Evolutionary conservation across 257 asterid genomes (phyloP), one percentile per base, ranked within the genome.

Genomic region (Fraxinus cuspidata): DNA sequence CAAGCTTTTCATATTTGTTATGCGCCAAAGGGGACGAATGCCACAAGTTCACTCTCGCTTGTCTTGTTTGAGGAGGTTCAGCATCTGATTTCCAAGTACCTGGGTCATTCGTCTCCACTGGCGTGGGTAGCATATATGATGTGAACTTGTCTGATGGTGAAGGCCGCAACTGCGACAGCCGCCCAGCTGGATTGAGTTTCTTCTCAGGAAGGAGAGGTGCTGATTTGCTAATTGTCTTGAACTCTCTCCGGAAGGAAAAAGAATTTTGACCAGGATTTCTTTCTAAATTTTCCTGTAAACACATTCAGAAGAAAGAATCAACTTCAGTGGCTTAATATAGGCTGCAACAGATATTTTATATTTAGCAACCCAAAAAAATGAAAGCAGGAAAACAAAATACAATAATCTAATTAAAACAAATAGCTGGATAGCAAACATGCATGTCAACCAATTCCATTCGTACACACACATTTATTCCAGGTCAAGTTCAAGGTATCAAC

Each of bases 81-180:
- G 73, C 68, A 53, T 78, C 79, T 64, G 84, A 71, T 74, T 83
- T 93, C 72, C 81, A 85, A 65, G 91, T 85, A 81, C 66, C 71
- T 60, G 89, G 85, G 82, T 77, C 84, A 83, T 86, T 89, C 74
- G 89, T 78, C 87, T 91, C 96, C 47, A 81, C 87, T 38, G 98
- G 99, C 15, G 97, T 93, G 75, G 99, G 99, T 47, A 96, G 86
- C 70, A 85, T 97, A 75, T 93, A 96, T 38, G 98, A 88, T 73
- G 84, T 74, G 82, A 87, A 85, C 86, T 84, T 96, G 74, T 87
- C 88, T n/a, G 98, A 86, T 72, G 91, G 87, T 15, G 93, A 92
- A 40, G 85, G 88, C 79, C 90, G 85, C 76, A 91, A 74, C 76
- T 85, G 92, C 9, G 87, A 25, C 63, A 51, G 77, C 74, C 92